These are phyloP conservation scores for Arbutus unedo DNA, from an alignment of 148 eudicot genomes.

Conservation along the genomic window DNA sequence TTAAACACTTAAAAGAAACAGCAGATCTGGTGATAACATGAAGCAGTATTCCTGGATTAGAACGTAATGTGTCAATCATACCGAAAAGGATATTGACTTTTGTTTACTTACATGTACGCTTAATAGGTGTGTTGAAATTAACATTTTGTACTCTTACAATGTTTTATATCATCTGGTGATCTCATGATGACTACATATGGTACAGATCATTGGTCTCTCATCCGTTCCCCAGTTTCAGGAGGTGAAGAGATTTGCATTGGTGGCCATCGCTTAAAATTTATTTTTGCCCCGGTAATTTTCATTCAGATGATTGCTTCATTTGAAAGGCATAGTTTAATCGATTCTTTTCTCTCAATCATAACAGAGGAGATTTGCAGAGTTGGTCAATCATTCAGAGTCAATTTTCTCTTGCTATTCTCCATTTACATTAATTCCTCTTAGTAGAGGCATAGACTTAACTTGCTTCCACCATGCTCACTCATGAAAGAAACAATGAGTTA, in stretches of 20 bases:
- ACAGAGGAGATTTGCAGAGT: not conserved
- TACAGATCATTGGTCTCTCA: slow-evolving; percentile 79
- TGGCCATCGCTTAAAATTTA: slow-evolving; percentile 57
- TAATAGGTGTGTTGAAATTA: not conserved
- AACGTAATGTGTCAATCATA: not conserved
- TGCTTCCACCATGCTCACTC: slow-evolving; percentile 1
- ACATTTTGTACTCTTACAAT: not conserved
- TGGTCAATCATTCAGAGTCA: not conserved
- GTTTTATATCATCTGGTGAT: slow-evolving; percentile 17
- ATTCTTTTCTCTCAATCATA: not conserved
- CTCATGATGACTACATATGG: slow-evolving; percentile 18
- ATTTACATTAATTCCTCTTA: not conserved
- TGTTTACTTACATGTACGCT: not conserved
- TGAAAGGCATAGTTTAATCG: not conserved
- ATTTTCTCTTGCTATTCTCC: not conserved
- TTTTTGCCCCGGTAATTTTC: slow-evolving; percentile 69
- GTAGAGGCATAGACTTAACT: not conserved
- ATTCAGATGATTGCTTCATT: slow-evolving; percentile 11
- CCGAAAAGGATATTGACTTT: not conserved
- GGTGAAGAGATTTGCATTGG: slow-evolving; percentile 72
- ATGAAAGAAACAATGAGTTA: not conserved
- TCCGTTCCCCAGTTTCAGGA: slow-evolving; percentile 53
- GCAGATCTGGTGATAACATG: not conserved
- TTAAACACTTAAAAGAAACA: not conserved
- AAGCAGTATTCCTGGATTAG: not conserved